A percentile compares a stretch with the other conserved stretches of the same genome.
phyloP scores from a whole-genome alignment of 1,284 basidiomycete genomes.

The Dichomitus squalens region DNA sequence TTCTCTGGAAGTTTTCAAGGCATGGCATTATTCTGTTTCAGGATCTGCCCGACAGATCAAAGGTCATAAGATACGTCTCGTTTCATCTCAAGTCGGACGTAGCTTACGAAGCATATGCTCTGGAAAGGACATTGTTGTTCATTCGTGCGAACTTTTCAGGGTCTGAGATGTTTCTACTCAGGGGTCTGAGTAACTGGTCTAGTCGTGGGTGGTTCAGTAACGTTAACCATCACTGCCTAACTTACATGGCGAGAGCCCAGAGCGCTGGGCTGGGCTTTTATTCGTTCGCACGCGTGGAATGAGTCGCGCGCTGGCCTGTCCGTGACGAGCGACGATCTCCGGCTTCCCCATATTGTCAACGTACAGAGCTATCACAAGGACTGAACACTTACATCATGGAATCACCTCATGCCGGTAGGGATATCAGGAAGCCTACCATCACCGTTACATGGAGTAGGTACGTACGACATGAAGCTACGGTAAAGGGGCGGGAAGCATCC shows the following conservation, averaged over 20 bases:
- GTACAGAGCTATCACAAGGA: not conserved
- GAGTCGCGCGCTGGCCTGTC: not conserved
- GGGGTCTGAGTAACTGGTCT: not conserved
- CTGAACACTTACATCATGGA: no score
- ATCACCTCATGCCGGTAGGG: no score
- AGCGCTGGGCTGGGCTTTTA: not conserved
- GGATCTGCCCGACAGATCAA: no score
- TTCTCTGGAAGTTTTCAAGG: no score
- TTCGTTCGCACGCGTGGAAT: no score
- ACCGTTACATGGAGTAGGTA: not conserved
- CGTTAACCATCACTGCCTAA: not conserved
- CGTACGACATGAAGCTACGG: conserved; percentile 1
- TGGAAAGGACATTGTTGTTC: not conserved
- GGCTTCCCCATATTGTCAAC: not conserved
- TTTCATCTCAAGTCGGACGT: no score
- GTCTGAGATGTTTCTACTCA: no score
- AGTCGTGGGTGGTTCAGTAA: not conserved
- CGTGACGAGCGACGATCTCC: not conserved
- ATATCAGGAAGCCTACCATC: not conserved
- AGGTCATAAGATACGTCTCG: no score
- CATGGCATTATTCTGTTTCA: no score
- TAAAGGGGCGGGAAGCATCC: conserved; percentile 35
- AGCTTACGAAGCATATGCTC: not conserved
- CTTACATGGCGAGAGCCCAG: not conserved
- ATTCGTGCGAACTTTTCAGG: no score